Base-by-base conservation (phyloP, 139 green algal genomes). In the Limnomonas spitsbergensis region DNA sequence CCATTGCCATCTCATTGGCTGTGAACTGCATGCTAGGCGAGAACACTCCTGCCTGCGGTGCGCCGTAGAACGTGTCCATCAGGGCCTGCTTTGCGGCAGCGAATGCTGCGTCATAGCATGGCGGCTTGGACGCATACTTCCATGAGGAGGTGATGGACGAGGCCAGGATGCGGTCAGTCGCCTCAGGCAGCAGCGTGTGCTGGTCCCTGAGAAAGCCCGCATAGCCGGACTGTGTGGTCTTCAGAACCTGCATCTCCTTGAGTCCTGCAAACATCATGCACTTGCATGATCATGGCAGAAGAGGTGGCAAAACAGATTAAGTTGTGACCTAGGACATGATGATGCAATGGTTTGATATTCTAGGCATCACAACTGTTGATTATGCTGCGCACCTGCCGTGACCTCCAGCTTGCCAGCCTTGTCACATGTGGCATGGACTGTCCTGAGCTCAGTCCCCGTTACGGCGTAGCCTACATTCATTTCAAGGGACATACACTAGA, bases 221-320 rank as follows among this genome's bases (percentile, higher is more conserved):
- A 85, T 99, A 99, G 4, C 95, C 96, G 32, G 88, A 94, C 87
- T 98, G 95, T 1, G 95, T 96, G 24, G 94, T 97, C 82, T 97
- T 97, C 0, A 97, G 85, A 53, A 98, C 86, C 40, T 79, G 73
- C 53, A 78, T 39, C 1, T 83, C 78, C 37, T 78, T 78, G 1
- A 83, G 4, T 3, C 78, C 78, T 78, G 68, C 4, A 72, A 32
- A 4, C 42, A 54, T n/a, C n/a, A n/a, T n/a, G n/a, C n/a, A n/a
- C n/a, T n/a, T n/a, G n/a, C n/a, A 61, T 61, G 20, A 61, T 29
- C 47, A 61, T 61, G 14, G 20, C 47, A 61, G 29, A 72, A 72
- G 7, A 72, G 24, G 66, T 61, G 47, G 47, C 47, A n/a, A 61
- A 61, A 14, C 14, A 61, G 47, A 24, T 61, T 24, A n/a, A n/a